These are phyloP conservation scores for Cocos nucifera DNA, from an alignment of 176 grass and related monocot genomes.

Conservation along the genomic window DNA sequence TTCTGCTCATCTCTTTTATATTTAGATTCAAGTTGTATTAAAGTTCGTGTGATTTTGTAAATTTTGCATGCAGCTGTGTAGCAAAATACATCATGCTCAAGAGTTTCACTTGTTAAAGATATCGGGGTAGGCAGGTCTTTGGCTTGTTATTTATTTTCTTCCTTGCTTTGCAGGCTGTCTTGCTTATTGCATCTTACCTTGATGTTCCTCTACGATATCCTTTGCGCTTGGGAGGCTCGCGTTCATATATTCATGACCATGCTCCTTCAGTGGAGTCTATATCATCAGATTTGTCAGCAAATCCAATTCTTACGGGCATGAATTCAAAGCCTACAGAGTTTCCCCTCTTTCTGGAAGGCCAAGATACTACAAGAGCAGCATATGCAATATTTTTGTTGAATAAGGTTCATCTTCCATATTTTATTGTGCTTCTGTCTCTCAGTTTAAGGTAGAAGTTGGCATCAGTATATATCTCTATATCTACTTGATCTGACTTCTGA, in stretches of 20 bases:
- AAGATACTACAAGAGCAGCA: conserved; percentile 82
- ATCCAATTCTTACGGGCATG: conserved; percentile 18
- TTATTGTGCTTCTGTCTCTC: neutral
- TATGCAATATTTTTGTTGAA: conserved; percentile 95
- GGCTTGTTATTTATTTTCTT: conserved; percentile 11
- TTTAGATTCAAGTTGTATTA: no score
- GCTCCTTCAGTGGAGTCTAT: conserved; percentile 53
- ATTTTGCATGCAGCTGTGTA: no score
- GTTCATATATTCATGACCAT: conserved; percentile 68
- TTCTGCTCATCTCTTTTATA: no score
- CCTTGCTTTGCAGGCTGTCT: conserved; percentile 45
- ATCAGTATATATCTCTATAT: no score
- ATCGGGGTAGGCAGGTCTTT: neutral
- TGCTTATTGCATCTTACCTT: conserved; percentile 67
- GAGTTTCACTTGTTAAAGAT: neutral
- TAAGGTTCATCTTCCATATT: conserved; percentile 45
- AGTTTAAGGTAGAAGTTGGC: no score
- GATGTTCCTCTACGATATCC: conserved; percentile 83
- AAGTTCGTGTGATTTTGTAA: no score
- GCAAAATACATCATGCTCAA: no score
- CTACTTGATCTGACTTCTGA: no score
- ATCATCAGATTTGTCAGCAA: conserved; percentile 29
- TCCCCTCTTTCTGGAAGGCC: conserved; percentile 79
- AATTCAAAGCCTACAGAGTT: conserved; percentile 56
- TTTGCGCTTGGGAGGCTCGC: conserved; percentile 68